These are phyloP conservation scores for Trichomonascaceae sp. DNA, from an alignment of 1,139 yeast genomes.

Conservation along the genomic window DNA sequence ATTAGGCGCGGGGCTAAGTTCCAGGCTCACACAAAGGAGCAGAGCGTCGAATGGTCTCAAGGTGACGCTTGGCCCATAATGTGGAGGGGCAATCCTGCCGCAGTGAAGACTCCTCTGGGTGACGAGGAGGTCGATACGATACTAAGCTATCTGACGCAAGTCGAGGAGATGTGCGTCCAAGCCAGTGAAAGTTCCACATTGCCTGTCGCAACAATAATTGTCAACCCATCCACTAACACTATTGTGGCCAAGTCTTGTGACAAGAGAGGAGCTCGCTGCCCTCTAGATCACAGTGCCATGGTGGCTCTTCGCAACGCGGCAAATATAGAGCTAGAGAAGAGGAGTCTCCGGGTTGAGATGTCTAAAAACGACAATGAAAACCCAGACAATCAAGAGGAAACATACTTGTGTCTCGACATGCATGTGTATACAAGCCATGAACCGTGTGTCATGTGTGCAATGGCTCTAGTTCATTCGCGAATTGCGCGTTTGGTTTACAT, in stretches of 20 bases:
- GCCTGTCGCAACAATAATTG: slow-evolving; percentile 36
- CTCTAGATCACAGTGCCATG: slow-evolving; percentile 66
- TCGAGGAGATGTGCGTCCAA: slow-evolving; percentile 21
- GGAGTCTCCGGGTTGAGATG: background rate
- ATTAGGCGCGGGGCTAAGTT: slow-evolving; percentile 33
- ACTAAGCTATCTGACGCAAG: slow-evolving; percentile 26
- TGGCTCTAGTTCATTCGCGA: slow-evolving; percentile 93
- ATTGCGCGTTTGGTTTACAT: slow-evolving; percentile 56
- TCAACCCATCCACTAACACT: slow-evolving; percentile 32
- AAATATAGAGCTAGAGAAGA: slow-evolving; percentile 27
- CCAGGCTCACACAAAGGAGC: slow-evolving; percentile 52
- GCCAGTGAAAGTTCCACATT: slow-evolving; percentile 17
- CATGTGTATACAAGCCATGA: slow-evolving; percentile 86
- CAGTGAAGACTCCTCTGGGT: slow-evolving; percentile 50
- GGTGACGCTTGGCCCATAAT: slow-evolving; percentile 66
- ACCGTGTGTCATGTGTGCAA: slow-evolving; percentile 93
- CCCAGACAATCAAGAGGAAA: slow-evolving; percentile 7
- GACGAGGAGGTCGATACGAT: slow-evolving; percentile 36
- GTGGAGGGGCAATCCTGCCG: slow-evolving; percentile 88
- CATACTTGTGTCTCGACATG: slow-evolving; percentile 62
- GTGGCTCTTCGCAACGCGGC: slow-evolving; percentile 53
- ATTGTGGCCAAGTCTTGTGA: slow-evolving; percentile 29
- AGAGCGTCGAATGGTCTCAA: slow-evolving; percentile 49
- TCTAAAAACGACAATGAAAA: background rate
- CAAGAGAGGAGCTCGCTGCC: slow-evolving; percentile 29